Percentiles rank a stretch among this genome's conserved stretches.
These are phyloP conservation scores for Omphalea diandra DNA, from an alignment of 441 rosid genomes.

Conservation along the genomic window DNA sequence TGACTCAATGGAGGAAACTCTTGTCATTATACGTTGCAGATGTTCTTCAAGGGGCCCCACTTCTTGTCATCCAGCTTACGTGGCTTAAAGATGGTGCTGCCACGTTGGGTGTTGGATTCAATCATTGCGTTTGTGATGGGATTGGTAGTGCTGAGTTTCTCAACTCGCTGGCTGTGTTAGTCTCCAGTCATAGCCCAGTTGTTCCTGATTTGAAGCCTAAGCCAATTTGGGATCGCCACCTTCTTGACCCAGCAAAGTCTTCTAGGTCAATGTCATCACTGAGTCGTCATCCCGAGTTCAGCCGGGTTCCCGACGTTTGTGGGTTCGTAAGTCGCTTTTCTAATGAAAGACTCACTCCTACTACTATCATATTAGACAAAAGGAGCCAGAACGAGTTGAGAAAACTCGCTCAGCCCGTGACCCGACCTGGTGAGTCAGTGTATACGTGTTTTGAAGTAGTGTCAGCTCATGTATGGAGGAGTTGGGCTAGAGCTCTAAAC, in stretches of 20 bases:
- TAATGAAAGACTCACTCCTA: slow-evolving; percentile 57
- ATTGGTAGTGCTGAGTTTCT: slow-evolving; percentile 75
- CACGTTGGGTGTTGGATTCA: slow-evolving; percentile 62
- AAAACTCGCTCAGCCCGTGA: slow-evolving; percentile 34
- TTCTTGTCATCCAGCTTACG: slow-evolving; percentile 72
- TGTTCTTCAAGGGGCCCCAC: slow-evolving; percentile 66
- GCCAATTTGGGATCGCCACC: slow-evolving; percentile 75
- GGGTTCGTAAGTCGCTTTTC: slow-evolving; percentile 57
- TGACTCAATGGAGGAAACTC: slow-evolving; percentile 66
- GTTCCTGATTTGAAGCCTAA: slow-evolving; percentile 26
- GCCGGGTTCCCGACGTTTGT: slow-evolving; percentile 52
- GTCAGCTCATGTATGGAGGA: slow-evolving; percentile 79
- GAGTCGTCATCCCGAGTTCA: slow-evolving; percentile 50
- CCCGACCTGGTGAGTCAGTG: slow-evolving; percentile 28
- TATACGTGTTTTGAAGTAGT: slow-evolving; percentile 71
- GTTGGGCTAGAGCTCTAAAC: slow-evolving; percentile 73
- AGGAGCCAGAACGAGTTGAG: slow-evolving; percentile 48
- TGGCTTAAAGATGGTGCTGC: slow-evolving; percentile 79
- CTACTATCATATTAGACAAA: slow-evolving; percentile 46
- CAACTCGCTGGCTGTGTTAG: slow-evolving; percentile 54
- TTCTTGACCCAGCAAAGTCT: slow-evolving; percentile 37
- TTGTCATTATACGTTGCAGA: slow-evolving; percentile 57
- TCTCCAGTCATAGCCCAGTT: slow-evolving; percentile 24
- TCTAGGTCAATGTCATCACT: not conserved
- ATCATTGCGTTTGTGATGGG: slow-evolving; percentile 73